Base-by-base conservation (phyloP, 805 yeast genomes). In the Candida stauntonica region DNA sequence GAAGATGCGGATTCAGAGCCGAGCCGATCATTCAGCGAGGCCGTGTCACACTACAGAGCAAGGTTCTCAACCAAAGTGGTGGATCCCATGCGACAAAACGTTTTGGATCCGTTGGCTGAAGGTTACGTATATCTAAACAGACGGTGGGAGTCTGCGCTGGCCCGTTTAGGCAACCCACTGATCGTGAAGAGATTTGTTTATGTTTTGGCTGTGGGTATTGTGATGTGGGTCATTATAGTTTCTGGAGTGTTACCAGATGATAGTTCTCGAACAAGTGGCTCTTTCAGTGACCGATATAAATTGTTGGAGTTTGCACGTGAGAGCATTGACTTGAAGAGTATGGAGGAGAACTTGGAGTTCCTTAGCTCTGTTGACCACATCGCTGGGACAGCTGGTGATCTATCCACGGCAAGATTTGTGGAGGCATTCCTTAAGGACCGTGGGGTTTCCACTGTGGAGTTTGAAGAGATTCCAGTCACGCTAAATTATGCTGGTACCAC, bases 321-420 rank as follows among this genome's bases (percentile, higher is more conserved):
- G n/a, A 68, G 72, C 31, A 65, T 86, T 21, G 83, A 78, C 51
- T 58, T 68, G 6, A 70, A 73, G 17, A 34, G 33, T 24, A 38
- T 53, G 46, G 56, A 53, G 42, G 58, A 53, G 49, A 43, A 46
- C 5, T 30, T 53, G 23, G 55, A 53, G 38, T 53, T 50, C 32
- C 29, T 53, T 16, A 35, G 53, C 30, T 59, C 75, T 17, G 66
- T 91, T 59, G 79, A 79, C 3, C 97, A 88, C 57, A 61, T 82
- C 47, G 78, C 96, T 0, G 98, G 98, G 3, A 81, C 97, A 3
- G 74, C 77, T 13, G 98, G 95, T 15, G 96, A 87, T 58, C 60
- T 77, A 42, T 73, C 91, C 0, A 62, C 88, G 26, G 80, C 87
- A 2, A 68, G 72, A 41, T 87, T 81, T 55, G 66, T 89, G 13